phyloP scores from a whole-genome alignment of 352 stramenopile genomes.

The Pythium rhizo-oryzae region DNA sequence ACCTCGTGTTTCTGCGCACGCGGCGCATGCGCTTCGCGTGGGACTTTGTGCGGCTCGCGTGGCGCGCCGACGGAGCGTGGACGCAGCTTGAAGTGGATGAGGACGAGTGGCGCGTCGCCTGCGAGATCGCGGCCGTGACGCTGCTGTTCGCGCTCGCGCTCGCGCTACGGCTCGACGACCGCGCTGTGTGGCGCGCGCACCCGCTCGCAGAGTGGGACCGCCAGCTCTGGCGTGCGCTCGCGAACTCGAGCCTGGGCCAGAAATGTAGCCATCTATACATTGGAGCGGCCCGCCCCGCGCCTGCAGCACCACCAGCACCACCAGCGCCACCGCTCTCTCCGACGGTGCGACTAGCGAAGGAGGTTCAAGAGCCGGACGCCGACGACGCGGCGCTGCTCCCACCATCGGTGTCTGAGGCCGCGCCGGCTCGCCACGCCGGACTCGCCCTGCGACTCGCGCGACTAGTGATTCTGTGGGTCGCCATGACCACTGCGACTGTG shows the following conservation, averaged over 20 bases:
- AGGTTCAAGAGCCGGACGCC: not conserved
- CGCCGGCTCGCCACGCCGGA: not conserved
- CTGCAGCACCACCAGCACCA: not conserved
- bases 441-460: constrained; percentile 7
- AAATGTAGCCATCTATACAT: constrained; percentile 22
- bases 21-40: constrained; percentile 57
- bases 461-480: constrained; percentile 15
- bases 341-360: constrained; percentile 4
- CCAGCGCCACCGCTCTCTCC: not conserved
- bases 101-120: constrained; percentile 43
- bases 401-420: too few species aligned
- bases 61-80: constrained; percentile 43
- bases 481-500: constrained; percentile 32
- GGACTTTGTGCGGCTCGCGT: constrained; percentile 50
- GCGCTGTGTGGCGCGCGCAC: constrained; percentile 41
- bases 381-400: constrained; percentile 26
- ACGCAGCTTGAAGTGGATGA: constrained; percentile 48
- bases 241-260: not conserved
- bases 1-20: constrained; percentile 56
- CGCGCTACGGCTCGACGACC: constrained; percentile 26
- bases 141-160: constrained; percentile 39
- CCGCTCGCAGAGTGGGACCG: constrained; percentile 57
- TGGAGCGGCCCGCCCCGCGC: not conserved
- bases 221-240: constrained; percentile 19
- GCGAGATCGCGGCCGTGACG: constrained; percentile 38